phyloP scores from a whole-genome alignment of 2,329 filamentous ascomycete species.

The Davidsoniella neocaledoniae region DNA sequence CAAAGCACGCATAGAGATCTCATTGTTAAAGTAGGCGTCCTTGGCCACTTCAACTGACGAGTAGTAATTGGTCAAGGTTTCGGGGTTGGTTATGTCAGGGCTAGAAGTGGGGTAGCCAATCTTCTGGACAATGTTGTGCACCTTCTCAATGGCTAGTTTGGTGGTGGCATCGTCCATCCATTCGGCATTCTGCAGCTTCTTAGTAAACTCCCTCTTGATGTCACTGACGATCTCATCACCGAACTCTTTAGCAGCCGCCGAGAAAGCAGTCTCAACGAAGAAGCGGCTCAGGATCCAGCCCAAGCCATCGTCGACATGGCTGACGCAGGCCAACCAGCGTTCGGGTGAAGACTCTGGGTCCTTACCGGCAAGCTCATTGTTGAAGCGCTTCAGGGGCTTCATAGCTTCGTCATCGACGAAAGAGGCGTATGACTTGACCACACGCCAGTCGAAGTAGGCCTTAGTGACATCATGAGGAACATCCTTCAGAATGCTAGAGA shows the following conservation, averaged over 20 bases:
- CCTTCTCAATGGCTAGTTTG: conserved; percentile 43
- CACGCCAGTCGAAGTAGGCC: conserved; percentile 48
- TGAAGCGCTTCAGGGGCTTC: conserved; percentile 41
- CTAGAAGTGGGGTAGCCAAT: conserved; percentile 49
- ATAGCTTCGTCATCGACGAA: conserved; percentile 43
- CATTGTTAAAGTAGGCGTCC: conserved; percentile 40
- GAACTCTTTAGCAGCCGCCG: conserved; percentile 46
- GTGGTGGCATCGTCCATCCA: conserved; percentile 51
- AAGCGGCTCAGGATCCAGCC: conserved; percentile 56
- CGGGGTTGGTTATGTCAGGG: conserved; percentile 43
- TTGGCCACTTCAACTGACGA: conserved; percentile 31
- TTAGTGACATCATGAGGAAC: conserved; percentile 39
- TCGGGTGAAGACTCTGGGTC: conserved; percentile 45
- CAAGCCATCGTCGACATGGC: conserved; percentile 37
- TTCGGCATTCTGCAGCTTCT: conserved; percentile 37
- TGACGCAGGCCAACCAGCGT: conserved; percentile 49
- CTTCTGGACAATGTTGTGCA: conserved; percentile 50
- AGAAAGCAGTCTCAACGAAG: conserved; percentile 52
- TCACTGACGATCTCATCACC: conserved; percentile 54
- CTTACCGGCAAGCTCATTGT: conserved; percentile 42
- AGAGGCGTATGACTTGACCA: conserved; percentile 34
- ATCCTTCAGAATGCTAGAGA: conserved; percentile 37
- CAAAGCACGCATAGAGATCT: conserved; percentile 32
- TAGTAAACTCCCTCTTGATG: conserved; percentile 48
- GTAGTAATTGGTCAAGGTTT: conserved; percentile 40